Conservation (phyloP, 139 green algal species). For the Mesotaenium endlicherianum region DNA sequence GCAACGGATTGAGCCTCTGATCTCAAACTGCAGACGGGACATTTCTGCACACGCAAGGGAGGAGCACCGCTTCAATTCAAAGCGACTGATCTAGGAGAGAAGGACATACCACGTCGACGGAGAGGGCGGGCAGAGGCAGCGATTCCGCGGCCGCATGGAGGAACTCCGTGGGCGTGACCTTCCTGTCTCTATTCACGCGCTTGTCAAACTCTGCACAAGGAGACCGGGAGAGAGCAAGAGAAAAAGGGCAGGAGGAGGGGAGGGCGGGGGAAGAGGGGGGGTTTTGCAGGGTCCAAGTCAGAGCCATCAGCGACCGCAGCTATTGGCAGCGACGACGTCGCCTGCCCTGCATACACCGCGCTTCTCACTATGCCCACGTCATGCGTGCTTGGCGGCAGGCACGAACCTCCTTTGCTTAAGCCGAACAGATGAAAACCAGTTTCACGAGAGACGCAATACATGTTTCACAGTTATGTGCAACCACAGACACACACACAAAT, state of each 20-base stretch:
- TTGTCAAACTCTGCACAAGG: constrained; percentile 18
- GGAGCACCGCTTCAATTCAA: not conserved
- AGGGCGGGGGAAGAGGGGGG: not conserved
- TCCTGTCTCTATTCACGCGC: not conserved
- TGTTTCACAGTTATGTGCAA: no score
- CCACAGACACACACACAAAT: no score
- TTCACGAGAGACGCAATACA: no score
- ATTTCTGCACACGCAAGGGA: no score
- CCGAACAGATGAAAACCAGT: no score
- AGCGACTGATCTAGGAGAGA: not conserved
- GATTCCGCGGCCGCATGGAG: constrained; percentile 12
- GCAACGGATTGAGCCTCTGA: not conserved
- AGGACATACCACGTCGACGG: constrained; percentile 14
- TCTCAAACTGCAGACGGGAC: no score
- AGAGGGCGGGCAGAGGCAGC: not conserved
- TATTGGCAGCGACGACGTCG: no score
- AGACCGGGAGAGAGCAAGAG: not conserved
- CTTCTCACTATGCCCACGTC: no score
- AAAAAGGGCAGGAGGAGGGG: not conserved
- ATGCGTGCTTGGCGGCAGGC: no score
- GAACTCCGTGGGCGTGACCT: not conserved
- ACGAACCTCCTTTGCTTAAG: no score
- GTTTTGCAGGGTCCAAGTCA: not conserved
- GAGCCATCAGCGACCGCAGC: no score
- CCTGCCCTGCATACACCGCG: no score